Evolutionary conservation across 768 basidiomycete genomes (phyloP), one percentile per base, ranked within the genome.

Genomic region (Suillus bovinus): DNA sequence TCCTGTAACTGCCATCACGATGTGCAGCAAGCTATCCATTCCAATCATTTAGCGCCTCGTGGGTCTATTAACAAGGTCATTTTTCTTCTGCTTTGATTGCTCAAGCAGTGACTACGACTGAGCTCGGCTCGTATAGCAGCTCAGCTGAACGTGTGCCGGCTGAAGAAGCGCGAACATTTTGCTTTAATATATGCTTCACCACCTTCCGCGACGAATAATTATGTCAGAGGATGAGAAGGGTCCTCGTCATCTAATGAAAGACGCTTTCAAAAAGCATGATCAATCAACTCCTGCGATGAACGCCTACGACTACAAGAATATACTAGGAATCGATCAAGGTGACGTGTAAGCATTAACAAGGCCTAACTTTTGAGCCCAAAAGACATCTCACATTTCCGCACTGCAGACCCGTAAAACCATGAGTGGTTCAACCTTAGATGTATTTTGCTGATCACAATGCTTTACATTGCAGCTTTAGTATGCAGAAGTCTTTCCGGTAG

Each of bases 321-420:
- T n/a, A n/a, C n/a, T n/a, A n/a, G n/a, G n/a, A n/a, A n/a, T n/a
- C n/a, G n/a, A n/a, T n/a, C n/a, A n/a, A n/a, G n/a, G n/a, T n/a
- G n/a, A n/a, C n/a, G n/a, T n/a, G n/a, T n/a, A n/a, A n/a, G n/a
- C n/a, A n/a, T 10, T 13, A 10, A 5, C 36, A 34, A 27, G 14
- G 16, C 9, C 13, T 55, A 17, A 55, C 27, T 27, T 49, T 36
- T 22, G 36, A n/a, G 13, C 24, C 31, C 24, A 6, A 2, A 36
- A 89, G 88, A 86, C 84, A 66, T 88, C 89, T 34, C 90, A 89
- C 67, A 79, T 90, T 20, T 77, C 87, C 1, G 75, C 82, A 0
- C 69, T 90, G 47, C 87, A 89, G 70, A 60, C 69, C 11, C 77
- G 86, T 49, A 67, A 2, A 0, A 16, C 73, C n/a, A 69, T 78